Percentiles rank a stretch among this genome's conserved stretches.
Evolutionary conservation across 2,329 filamentous ascomycete genomes (phyloP).

Genomic region (Beauveria medogensis): DNA sequence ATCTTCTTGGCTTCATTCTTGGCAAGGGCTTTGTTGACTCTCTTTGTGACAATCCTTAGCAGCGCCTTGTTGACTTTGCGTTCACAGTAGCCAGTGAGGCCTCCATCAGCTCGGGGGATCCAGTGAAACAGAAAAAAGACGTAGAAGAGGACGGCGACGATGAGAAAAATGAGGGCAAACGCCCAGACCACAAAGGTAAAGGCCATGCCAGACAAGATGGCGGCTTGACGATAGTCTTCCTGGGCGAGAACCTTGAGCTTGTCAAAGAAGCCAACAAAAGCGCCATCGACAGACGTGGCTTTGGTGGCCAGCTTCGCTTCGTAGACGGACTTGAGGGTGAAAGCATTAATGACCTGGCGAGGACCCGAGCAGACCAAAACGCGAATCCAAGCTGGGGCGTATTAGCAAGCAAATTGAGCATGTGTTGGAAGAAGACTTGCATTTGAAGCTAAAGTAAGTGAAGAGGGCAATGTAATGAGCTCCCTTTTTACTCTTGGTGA

Average conservation of each 20-base stretch:
- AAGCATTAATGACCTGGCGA: constrained; percentile 80
- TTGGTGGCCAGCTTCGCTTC: constrained; percentile 58
- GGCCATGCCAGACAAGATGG: constrained; percentile 83
- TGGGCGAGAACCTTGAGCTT: constrained; percentile 70
- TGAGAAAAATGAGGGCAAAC: constrained; percentile 65
- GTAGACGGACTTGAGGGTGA: constrained; percentile 83
- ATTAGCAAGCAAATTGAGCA: constrained; percentile 12
- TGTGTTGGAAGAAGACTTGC: constrained; percentile 31
- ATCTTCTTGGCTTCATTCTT: constrained; percentile 60
- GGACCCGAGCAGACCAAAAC: constrained; percentile 87
- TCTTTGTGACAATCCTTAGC: constrained; percentile 73
- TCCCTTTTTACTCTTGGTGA: constrained; percentile 87
- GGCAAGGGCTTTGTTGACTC: constrained; percentile 80
- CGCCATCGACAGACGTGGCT: constrained; percentile 46
- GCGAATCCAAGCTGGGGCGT: constrained; percentile 65
- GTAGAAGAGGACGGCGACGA: constrained; percentile 72
- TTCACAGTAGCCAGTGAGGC: constrained; percentile 77
- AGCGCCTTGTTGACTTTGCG: constrained; percentile 85
- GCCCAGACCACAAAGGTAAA: constrained; percentile 89
- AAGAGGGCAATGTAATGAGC: constrained; percentile 86
- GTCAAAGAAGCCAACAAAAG: constrained; percentile 68
- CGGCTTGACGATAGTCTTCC: constrained; percentile 66
- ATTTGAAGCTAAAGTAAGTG: constrained; percentile 71
- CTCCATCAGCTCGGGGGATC: constrained; percentile 74
- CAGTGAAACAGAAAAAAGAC: constrained; percentile 87